A percentile compares a stretch with the other conserved stretches of the same genome.
These are phyloP conservation scores for Xerocomus potaroensis DNA, from an alignment of 768 basidiomycete species.

Conservation along the genomic window DNA sequence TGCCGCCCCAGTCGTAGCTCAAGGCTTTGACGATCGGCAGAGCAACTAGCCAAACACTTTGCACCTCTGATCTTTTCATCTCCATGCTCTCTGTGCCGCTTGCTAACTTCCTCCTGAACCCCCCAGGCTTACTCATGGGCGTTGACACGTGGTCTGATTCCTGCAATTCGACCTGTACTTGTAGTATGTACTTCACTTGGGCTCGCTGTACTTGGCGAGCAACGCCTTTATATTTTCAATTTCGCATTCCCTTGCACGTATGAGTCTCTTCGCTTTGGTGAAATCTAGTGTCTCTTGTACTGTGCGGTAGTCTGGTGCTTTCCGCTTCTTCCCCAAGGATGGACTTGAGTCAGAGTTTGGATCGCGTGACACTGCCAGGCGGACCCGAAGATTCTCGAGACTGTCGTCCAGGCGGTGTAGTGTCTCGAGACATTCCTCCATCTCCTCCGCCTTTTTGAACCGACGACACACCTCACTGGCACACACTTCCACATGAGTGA, in stretches of 20 bases:
- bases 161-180: too few species aligned
- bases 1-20: slow-evolving; percentile 77
- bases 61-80: slow-evolving; percentile 50
- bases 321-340: background rate
- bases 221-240: slow-evolving; percentile 58
- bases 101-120: slow-evolving; percentile 10
- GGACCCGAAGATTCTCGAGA: slow-evolving; percentile 50
- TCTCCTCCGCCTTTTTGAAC: slow-evolving; percentile 65
- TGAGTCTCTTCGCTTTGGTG: slow-evolving; percentile 59
- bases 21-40: slow-evolving; percentile 59
- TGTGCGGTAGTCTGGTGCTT: slow-evolving; percentile 44
- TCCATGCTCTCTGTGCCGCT: background rate
- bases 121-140: too few species aligned
- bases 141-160: too few species aligned
- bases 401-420: slow-evolving; percentile 59
- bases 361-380: slow-evolving; percentile 24
- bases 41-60: slow-evolving; percentile 63
- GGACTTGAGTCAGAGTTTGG: background rate
- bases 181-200: background rate
- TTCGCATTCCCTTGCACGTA: slow-evolving; percentile 65
- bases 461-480: slow-evolving; percentile 66
- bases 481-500: slow-evolving; percentile 75
- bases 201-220: slow-evolving; percentile 38
- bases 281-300: slow-evolving; percentile 45
- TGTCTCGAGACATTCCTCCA: slow-evolving; percentile 55